phyloP scores from a whole-genome alignment of 345 rosid genomes.

The Erodium maritimum region DNA sequence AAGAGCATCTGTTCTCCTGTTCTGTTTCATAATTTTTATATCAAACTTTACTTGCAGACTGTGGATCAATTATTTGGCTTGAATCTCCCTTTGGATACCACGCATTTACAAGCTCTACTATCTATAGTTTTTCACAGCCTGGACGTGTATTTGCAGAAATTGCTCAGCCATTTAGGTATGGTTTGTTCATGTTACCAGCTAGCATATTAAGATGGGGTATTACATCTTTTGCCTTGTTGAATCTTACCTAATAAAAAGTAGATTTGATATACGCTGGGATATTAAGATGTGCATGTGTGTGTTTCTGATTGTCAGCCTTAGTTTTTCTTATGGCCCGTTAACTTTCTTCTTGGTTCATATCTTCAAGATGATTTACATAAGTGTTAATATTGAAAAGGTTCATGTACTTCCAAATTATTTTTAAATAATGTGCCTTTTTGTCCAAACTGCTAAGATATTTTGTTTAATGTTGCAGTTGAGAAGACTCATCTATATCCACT shows the following conservation, averaged over 20 bases:
- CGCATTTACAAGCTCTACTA: slow-evolving; percentile 91
- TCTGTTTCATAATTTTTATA: slow-evolving; percentile 7
- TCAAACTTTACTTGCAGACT: slow-evolving; percentile 45
- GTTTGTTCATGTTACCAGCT: background rate
- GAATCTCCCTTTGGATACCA: slow-evolving; percentile 75
- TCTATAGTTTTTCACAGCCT: slow-evolving; percentile 77
- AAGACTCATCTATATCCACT: slow-evolving; percentile 60
- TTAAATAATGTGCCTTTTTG: background rate
- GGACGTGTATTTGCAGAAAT: slow-evolving; percentile 63
- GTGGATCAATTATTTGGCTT: slow-evolving; percentile 84
- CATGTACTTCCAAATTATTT: background rate
- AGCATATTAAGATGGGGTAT: slow-evolving; percentile 5
- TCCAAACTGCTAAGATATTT: background rate
- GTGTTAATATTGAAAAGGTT: too few relatives aligned
- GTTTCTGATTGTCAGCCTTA: background rate
- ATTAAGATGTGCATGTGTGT: background rate
- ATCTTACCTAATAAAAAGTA: background rate
- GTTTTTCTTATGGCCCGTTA: background rate
- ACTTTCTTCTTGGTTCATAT: too few relatives aligned
- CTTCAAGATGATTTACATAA: too few relatives aligned
- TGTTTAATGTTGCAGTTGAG: slow-evolving; percentile 52
- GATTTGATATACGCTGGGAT: too few relatives aligned
- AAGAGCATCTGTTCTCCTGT: background rate
- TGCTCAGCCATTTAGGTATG: slow-evolving; percentile 69
- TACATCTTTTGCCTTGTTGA: slow-evolving; percentile 1